These are phyloP conservation scores for Onygenales sp. DNA, from an alignment of 2,329 filamentous ascomycete species.

Conservation along the genomic window DNA sequence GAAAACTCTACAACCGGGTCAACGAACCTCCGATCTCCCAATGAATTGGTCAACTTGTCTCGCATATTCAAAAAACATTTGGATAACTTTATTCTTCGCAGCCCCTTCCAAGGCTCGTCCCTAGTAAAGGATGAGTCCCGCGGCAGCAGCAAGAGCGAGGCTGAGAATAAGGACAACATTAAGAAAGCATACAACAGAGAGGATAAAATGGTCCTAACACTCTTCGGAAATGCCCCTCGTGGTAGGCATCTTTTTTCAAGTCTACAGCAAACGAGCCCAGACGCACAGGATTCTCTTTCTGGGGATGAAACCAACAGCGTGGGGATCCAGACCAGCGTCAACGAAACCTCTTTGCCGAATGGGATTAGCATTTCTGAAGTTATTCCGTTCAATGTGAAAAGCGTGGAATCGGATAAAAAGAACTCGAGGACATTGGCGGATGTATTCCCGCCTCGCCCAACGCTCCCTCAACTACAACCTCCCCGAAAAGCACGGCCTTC, in stretches of 20 bases:
- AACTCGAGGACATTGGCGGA: conserved; percentile 34
- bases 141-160: conserved; percentile 21
- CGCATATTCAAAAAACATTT: conserved; percentile 54
- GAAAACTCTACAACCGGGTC: conserved; percentile 16
- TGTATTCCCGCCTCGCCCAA: conserved; percentile 32
- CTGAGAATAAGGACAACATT: conserved; percentile 25
- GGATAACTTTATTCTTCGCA: conserved; percentile 53
- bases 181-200: conserved; percentile 22
- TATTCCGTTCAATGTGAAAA: conserved; percentile 38
- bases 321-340: conserved; percentile 37
- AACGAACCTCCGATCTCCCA: conserved; percentile 17
- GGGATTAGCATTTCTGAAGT: conserved; percentile 64
- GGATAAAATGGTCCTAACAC: conserved; percentile 57
- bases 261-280: conserved; percentile 45
- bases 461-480: conserved; percentile 29
- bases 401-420: conserved; percentile 20
- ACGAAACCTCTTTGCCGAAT: conserved; percentile 60
- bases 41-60: conserved; percentile 35
- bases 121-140: not conserved
- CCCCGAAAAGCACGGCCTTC: conserved; percentile 28
- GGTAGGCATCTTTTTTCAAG: conserved; percentile 80
- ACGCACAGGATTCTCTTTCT: conserved; percentile 26
- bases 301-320: conserved; percentile 26
- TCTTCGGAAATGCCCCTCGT: conserved; percentile 65
- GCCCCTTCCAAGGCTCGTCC: conserved; percentile 40